Base-by-base conservation (phyloP, 257 asterid genomes). In the Cynanchum wilfordii region DNA sequence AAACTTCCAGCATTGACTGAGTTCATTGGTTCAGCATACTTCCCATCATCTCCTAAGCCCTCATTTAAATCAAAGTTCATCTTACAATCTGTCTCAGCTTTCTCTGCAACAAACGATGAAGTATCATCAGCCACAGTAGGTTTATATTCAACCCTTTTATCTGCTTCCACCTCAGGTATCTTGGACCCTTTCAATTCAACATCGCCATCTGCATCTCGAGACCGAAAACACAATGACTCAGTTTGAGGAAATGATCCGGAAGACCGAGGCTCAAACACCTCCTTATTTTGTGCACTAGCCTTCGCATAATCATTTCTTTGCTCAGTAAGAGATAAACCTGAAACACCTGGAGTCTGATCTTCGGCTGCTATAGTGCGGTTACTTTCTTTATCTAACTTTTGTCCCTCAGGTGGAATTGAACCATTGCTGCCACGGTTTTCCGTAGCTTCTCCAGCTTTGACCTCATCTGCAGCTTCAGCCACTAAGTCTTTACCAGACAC, bases 51-150 rank as follows among this genome's bases (percentile, higher is more conserved):
- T 27, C 78, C 80, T 33, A 88, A 78, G 56, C 91, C 94, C 83
- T 92, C 98, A 70, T 92, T 92, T 76, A 92, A 84, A 79, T 92
- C 98, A 51, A 92, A 90, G 69, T 79, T 79, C 59, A 92, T 29
- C 84, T 83, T 92, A 70, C 81, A 78, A 71, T 80, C 77, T 1
- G 66, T 9, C 68, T 75, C 87, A 29, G 86, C 66, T 55, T 79
- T 73, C 27, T 63, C 71, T 13, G 79, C 72, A 73, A 78, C 80
- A 74, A 82, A 68, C 7, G 77, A 75, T 45, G 86, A 68, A 52
- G 69, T 75, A 10, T 76, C 50, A 40, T 52, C 86, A 2, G 38
- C 78, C 57, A 27, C 65, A 71, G 73, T n/a, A n/a, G 82, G 68
- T 60, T 72, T 79, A 72, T 38, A 72, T 12, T 75, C 81, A 56